A percentile compares a stretch with the other conserved stretches of the same genome.
These are phyloP conservation scores for Ceratocystis cacaofunesta DNA, from an alignment of 2,329 filamentous ascomycete genomes.

Conservation along the genomic window DNA sequence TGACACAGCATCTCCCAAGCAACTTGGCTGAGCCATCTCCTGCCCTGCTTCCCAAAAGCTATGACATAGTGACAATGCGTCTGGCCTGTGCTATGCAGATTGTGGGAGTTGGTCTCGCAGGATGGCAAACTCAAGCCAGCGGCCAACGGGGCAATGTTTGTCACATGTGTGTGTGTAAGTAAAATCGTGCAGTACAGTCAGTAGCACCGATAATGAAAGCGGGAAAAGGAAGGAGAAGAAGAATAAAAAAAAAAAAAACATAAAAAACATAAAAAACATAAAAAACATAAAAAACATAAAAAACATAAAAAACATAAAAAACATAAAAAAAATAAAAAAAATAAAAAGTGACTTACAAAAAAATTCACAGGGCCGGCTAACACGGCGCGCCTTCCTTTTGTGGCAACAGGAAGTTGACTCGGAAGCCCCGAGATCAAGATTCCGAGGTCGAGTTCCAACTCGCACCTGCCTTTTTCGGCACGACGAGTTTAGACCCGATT, in stretches of 20 bases:
- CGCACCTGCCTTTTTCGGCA: neutral
- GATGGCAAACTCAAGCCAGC: neutral
- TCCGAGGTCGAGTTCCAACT: neutral
- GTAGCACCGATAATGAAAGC: neutral
- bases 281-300: no score
- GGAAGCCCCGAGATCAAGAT: neutral
- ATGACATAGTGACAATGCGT: neutral
- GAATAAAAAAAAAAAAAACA: neutral
- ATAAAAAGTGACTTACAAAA: neutral
- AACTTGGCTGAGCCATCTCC: neutral
- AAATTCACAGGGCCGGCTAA: no score
- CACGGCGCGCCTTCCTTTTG: neutral
- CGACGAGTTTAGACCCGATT: no score
- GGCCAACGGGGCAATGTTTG: neutral
- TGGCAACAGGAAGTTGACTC: neutral
- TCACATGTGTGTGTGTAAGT: neutral
- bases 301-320: neutral
- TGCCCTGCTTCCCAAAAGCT: neutral
- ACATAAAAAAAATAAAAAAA: neutral
- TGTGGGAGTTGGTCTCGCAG: neutral
- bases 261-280: neutral
- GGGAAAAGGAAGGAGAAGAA: neutral
- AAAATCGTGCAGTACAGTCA: neutral
- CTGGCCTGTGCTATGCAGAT: neutral
- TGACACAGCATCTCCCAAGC: neutral